Evolutionary conservation across 805 yeast genomes (phyloP).

Genomic region (Ogataea kodamae): DNA sequence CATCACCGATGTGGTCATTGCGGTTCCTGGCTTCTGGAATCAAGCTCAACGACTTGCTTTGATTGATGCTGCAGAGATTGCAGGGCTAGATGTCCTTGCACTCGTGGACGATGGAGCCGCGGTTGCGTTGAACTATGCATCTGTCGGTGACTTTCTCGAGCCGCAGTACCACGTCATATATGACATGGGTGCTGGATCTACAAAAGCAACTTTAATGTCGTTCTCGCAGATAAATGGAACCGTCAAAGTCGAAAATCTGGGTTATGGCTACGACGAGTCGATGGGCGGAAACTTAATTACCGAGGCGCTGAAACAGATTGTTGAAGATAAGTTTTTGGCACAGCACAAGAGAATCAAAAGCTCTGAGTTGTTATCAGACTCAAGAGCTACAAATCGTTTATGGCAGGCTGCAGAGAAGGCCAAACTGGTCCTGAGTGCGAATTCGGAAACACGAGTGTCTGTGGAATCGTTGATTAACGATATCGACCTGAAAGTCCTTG

Average conservation of each 20-base stretch:
- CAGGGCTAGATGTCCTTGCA: slow-evolving; percentile 61
- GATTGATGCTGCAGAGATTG: slow-evolving; percentile 65
- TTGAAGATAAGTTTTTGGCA: slow-evolving; percentile 56
- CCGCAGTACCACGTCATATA: slow-evolving; percentile 66
- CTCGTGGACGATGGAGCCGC: slow-evolving; percentile 92
- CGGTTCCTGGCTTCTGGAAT: slow-evolving; percentile 72
- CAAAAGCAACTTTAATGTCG: slow-evolving; percentile 81
- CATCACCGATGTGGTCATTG: slow-evolving; percentile 64
- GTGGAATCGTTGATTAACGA: slow-evolving; percentile 75
- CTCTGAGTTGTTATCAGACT: slow-evolving; percentile 40
- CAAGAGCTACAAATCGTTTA: slow-evolving; percentile 62
- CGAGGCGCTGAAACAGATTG: slow-evolving; percentile 53
- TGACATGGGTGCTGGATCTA: slow-evolving; percentile 92
- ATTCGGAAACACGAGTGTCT: slow-evolving; percentile 69
- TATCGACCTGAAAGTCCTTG: slow-evolving; percentile 60
- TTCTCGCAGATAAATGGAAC: slow-evolving; percentile 43
- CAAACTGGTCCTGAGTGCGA: slow-evolving; percentile 83
- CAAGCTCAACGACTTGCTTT: slow-evolving; percentile 67
- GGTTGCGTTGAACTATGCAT: slow-evolving; percentile 77
- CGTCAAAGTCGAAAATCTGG: slow-evolving; percentile 57
- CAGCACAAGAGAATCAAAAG: slow-evolving; percentile 38
- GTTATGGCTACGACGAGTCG: slow-evolving; percentile 61
- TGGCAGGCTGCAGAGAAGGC: slow-evolving; percentile 87
- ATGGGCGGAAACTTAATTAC: slow-evolving; percentile 81
- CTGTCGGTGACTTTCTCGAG: slow-evolving; percentile 44